Percentiles rank a stretch among this genome's conserved stretches.
Evolutionary conservation across 2,329 filamentous ascomycete species (phyloP).

Genomic region (Aaosphaeria pasadenensis): DNA sequence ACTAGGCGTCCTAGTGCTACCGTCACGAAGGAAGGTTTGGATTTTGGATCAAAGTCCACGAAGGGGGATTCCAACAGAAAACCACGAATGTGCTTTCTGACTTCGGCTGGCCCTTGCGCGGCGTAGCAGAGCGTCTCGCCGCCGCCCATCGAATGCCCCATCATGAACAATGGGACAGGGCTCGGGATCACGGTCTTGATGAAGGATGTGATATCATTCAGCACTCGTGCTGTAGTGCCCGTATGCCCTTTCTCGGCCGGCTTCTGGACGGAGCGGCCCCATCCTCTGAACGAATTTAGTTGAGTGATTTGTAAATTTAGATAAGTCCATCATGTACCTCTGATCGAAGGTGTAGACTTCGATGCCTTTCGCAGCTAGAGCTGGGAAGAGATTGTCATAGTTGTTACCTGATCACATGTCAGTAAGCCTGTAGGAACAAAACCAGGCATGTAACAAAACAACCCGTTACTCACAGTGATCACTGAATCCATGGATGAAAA

Average conservation of each 20-base stretch:
- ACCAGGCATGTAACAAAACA: background rate
- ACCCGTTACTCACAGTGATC: constrained; percentile 59
- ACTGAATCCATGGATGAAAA: constrained; percentile 87
- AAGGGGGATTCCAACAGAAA: constrained; percentile 78
- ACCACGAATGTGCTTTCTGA: constrained; percentile 64
- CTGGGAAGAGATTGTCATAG: constrained; percentile 72
- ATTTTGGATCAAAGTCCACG: constrained; percentile 65
- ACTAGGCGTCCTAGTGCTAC: constrained; percentile 66
- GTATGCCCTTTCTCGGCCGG: constrained; percentile 66
- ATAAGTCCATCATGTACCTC: constrained; percentile 39
- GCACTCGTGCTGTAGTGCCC: constrained; percentile 69
- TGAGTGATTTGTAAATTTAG: constrained; percentile 5
- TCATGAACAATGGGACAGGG: constrained; percentile 68
- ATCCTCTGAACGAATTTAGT: constrained; percentile 55
- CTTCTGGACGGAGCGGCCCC: constrained; percentile 69
- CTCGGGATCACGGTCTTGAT: constrained; percentile 58
- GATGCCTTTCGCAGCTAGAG: constrained; percentile 68
- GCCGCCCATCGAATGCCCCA: constrained; percentile 92
- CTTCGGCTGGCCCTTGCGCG: constrained; percentile 44
- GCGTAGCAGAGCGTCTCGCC: constrained; percentile 67
- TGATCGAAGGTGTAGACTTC: constrained; percentile 79
- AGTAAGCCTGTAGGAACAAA: constrained; percentile 3
- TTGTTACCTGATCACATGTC: constrained; percentile 54
- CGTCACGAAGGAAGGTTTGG: constrained; percentile 62
- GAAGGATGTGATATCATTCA: constrained; percentile 77